A percentile compares a stretch with the other conserved stretches of the same genome.
Conservation (phyloP, 306 rosid species). For the Acacia melanoxylon region DNA sequence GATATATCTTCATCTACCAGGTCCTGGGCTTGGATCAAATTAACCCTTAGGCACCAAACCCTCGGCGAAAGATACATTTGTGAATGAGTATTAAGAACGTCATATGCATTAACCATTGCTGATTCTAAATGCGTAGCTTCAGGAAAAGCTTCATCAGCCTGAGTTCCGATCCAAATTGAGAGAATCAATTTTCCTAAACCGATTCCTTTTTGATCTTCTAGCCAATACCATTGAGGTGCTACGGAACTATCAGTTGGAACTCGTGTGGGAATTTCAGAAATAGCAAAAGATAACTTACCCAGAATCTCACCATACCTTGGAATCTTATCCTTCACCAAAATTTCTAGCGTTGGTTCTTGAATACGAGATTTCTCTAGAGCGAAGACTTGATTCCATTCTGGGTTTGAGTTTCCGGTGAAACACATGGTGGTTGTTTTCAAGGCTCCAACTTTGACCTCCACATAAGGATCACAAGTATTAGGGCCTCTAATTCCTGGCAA, state of each 20-base stretch:
- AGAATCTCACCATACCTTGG: background rate
- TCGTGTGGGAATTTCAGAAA: constrained; percentile 32
- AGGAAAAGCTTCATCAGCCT: constrained; percentile 38
- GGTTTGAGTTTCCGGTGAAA: constrained; percentile 5
- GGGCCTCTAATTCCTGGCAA: background rate
- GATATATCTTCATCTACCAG: constrained; percentile 26
- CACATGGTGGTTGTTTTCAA: constrained; percentile 19
- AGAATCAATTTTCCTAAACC: constrained; percentile 37
- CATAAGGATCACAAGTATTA: constrained; percentile 23
- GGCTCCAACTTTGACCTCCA: constrained; percentile 37
- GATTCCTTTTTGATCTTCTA: constrained; percentile 24
- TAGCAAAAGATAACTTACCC: constrained; percentile 13
- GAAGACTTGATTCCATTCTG: constrained; percentile 44
- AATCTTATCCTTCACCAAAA: constrained; percentile 18
- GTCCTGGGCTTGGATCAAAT: constrained; percentile 29
- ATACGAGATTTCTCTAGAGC: constrained; percentile 31
- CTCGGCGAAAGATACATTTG: constrained; percentile 31
- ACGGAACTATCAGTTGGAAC: constrained; percentile 35
- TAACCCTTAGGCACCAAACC: constrained; percentile 41
- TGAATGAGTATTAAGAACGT: constrained; percentile 22
- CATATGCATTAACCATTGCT: background rate
- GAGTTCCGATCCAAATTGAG: constrained; percentile 46
- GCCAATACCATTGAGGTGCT: constrained; percentile 30
- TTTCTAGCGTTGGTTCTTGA: constrained; percentile 29
- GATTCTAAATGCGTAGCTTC: constrained; percentile 34